These are phyloP conservation scores for Bryopsis sp. DNA, from an alignment of 139 green algal genomes.

Conservation along the genomic window DNA sequence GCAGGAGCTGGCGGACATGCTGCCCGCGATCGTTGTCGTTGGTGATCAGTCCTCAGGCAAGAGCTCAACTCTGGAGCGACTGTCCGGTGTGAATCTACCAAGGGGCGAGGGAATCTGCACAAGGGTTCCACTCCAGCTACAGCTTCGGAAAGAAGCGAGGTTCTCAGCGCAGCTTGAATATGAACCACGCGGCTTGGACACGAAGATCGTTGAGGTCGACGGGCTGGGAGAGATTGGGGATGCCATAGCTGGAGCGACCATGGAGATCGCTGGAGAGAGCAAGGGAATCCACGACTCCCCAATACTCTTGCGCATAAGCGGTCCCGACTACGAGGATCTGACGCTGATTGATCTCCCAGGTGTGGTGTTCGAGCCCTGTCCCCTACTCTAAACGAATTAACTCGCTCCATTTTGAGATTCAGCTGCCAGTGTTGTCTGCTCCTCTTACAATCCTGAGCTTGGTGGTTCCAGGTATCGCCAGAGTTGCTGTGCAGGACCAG, in stretches of 20 bases:
- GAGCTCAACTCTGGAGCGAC: slow-evolving; percentile 11
- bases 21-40: slow-evolving; percentile 13
- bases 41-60: slow-evolving; percentile 16
- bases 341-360: slow-evolving; percentile 10
- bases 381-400: too few species aligned
- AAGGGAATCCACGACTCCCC: background rate
- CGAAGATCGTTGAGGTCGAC: background rate
- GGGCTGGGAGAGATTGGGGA: background rate
- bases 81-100: slow-evolving; percentile 7
- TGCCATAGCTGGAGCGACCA: background rate
- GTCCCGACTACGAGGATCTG: background rate
- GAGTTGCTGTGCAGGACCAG: too few species aligned
- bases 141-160: background rate
- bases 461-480: too few species aligned
- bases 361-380: too few species aligned
- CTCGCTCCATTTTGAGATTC: too few species aligned
- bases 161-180: background rate
- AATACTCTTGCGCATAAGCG: background rate
- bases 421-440: too few species aligned
- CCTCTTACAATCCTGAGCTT: too few species aligned
- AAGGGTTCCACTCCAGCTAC: slow-evolving; percentile 5
- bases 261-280: background rate
- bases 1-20: background rate
- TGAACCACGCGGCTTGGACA: background rate
- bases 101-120: slow-evolving; percentile 9